Conservation (phyloP, 1,284 basidiomycete genomes). For the Rhodotorula glutinis region DNA sequence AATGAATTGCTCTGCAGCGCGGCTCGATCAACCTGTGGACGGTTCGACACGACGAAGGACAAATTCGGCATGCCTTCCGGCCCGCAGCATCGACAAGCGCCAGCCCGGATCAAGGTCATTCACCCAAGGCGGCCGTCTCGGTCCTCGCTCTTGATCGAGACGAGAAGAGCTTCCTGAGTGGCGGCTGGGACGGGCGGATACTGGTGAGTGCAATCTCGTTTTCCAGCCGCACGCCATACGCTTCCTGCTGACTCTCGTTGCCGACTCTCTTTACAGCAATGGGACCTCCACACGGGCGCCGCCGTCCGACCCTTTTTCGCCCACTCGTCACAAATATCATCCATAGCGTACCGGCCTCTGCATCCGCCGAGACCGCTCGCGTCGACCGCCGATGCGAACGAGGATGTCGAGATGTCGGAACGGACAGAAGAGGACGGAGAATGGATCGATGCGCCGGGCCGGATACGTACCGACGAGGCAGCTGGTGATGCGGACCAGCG, state of each 20-base stretch:
- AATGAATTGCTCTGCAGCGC: conserved; percentile 53
- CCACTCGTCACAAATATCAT: conserved; percentile 82
- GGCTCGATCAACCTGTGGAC: conserved; percentile 89
- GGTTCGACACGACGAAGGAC: conserved; percentile 85
- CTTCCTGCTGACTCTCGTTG: not conserved
- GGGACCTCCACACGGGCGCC: conserved; percentile 93
- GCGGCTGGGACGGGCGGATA: conserved; percentile 90
- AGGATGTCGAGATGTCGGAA: conserved; percentile 29
- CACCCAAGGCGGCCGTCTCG: conserved; percentile 77
- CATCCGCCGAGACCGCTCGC: conserved; percentile 44
- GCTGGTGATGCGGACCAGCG: conserved; percentile 7
- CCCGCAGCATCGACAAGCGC: conserved; percentile 17
- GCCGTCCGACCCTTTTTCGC: conserved; percentile 71
- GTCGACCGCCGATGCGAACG: conserved; percentile 41
- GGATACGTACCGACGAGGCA: conserved; percentile 16
- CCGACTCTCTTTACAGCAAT: conserved; percentile 65
- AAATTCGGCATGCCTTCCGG: conserved; percentile 65
- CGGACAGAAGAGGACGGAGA: conserved; percentile 42
- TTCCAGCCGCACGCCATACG: not conserved
- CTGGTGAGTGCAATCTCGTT: conserved; percentile 63
- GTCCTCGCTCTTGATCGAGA: conserved; percentile 72
- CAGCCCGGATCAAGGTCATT: conserved; percentile 27
- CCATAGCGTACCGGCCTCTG: conserved; percentile 72
- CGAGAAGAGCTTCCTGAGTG: conserved; percentile 82
- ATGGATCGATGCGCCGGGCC: conserved; percentile 31